Percentiles rank a stretch among this genome's conserved stretches.
Conservation (phyloP, 305 asterid genomes). For the Andrographis paniculata region DNA sequence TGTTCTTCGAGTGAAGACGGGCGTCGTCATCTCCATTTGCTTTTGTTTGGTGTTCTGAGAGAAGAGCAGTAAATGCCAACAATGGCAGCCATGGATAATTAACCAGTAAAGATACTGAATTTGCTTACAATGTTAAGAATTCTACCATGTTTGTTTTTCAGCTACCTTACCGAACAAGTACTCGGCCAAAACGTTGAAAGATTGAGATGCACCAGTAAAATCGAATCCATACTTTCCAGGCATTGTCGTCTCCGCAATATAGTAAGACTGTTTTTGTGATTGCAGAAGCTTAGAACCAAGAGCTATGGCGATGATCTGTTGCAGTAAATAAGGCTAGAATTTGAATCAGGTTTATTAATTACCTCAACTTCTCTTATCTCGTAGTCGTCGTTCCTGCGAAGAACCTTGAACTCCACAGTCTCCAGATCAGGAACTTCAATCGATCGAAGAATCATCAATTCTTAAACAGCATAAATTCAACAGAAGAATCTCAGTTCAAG, state of each 20-base stretch:
- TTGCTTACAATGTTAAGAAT: too few species aligned
- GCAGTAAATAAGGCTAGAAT: too few species aligned
- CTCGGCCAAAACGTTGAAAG: constrained; percentile 71
- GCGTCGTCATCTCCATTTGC: constrained; percentile 89
- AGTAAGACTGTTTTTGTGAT: constrained; percentile 43
- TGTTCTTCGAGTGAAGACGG: constrained; percentile 56
- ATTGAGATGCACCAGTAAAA: constrained; percentile 63
- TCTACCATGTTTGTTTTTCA: background rate
- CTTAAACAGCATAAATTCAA: background rate
- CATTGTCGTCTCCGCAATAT: constrained; percentile 82
- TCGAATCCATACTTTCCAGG: constrained; percentile 79
- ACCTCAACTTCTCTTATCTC: constrained; percentile 91
- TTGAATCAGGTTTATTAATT: too few species aligned
- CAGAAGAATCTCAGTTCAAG: background rate
- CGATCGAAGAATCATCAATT: constrained; percentile 10
- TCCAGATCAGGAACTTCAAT: constrained; percentile 71
- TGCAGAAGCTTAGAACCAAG: constrained; percentile 3
- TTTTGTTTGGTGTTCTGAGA: constrained; percentile 52
- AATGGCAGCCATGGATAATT: background rate
- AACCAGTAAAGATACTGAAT: background rate
- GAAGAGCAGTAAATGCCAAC: constrained; percentile 9
- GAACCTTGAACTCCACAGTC: constrained; percentile 68
- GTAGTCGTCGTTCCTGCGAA: constrained; percentile 42
- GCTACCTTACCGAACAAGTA: constrained; percentile 96
- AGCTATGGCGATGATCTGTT: background rate